phyloP scores from a whole-genome alignment of 306 rosid species.

The Sicyos baderoa region DNA sequence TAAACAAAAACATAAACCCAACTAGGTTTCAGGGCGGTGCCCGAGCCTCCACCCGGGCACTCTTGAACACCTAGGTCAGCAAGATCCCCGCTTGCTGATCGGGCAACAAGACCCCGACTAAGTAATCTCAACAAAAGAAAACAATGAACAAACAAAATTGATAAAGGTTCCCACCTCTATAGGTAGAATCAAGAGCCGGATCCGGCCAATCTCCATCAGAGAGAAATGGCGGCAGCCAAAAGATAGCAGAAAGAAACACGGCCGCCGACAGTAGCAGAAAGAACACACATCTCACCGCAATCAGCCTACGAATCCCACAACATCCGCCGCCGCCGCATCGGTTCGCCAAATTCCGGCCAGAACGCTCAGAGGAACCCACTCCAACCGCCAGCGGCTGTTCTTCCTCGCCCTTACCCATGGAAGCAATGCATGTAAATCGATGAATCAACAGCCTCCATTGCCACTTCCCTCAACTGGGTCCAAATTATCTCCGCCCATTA shows the following conservation, averaged over 20 bases:
- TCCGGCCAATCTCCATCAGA: slow-evolving; percentile 44
- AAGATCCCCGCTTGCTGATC: too few relatives aligned
- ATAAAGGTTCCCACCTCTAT: slow-evolving; percentile 38
- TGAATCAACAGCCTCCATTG: slow-evolving; percentile 32
- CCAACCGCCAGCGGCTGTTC: slow-evolving; percentile 36
- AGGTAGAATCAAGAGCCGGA: slow-evolving; percentile 38
- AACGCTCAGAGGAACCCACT: slow-evolving; percentile 28
- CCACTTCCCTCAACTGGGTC: slow-evolving; percentile 24
- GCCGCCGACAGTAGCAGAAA: slow-evolving; percentile 53
- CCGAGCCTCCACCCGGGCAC: too few relatives aligned
- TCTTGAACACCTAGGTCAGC: too few relatives aligned
- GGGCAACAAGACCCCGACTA: too few relatives aligned
- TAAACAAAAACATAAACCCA: too few relatives aligned
- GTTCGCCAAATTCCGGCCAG: slow-evolving; percentile 36
- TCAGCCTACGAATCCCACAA: slow-evolving; percentile 37
- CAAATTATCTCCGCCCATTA: slow-evolving; percentile 3
- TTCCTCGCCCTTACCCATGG: slow-evolving; percentile 79
- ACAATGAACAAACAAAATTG: too few relatives aligned
- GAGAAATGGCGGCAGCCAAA: slow-evolving; percentile 82
- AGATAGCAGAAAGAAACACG: slow-evolving; percentile 63
- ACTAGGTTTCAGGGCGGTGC: too few relatives aligned
- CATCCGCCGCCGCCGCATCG: slow-evolving; percentile 42
- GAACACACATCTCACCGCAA: slow-evolving; percentile 59
- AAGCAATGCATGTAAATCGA: slow-evolving; percentile 33
- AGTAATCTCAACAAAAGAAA: too few relatives aligned